Percentiles rank a stretch among this genome's conserved stretches.
These are phyloP conservation scores for Rhypophila decipiens DNA, from an alignment of 495 filamentous ascomycete genomes.

Conservation along the genomic window DNA sequence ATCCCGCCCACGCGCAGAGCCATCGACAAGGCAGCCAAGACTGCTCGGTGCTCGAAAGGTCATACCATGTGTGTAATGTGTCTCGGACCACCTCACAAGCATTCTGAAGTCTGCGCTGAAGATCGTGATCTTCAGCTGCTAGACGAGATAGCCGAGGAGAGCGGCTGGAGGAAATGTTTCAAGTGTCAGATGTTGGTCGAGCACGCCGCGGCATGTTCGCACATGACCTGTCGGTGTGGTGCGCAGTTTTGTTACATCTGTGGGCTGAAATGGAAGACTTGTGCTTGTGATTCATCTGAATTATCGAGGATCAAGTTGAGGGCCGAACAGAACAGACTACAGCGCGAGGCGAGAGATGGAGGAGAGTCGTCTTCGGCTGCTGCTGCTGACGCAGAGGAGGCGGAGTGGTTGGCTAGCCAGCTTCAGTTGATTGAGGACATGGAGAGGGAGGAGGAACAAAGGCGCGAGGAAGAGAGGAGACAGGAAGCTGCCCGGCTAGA, in stretches of 20 bases:
- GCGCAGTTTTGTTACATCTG: constrained; percentile 49
- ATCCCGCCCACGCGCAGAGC: no score
- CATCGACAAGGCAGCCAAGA: constrained; percentile 10
- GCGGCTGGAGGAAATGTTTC: constrained; percentile 38
- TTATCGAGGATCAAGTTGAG: constrained; percentile 14
- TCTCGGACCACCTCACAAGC: constrained; percentile 22
- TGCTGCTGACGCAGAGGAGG: no score
- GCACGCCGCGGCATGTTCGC: constrained; percentile 42
- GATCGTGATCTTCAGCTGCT: constrained; percentile 25
- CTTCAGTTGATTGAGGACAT: constrained; percentile 29
- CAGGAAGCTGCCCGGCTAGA: constrained; percentile 19
- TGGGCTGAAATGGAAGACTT: constrained; percentile 30
- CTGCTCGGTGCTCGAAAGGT: constrained; percentile 26
- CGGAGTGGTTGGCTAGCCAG: constrained; percentile 23
- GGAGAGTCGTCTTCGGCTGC: constrained; percentile 14
- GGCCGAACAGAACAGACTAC: constrained; percentile 1
- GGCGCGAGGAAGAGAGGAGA: constrained; percentile 23
- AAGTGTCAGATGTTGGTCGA: constrained; percentile 38
- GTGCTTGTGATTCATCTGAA: constrained; percentile 26
- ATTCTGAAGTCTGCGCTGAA: constrained; percentile 22
- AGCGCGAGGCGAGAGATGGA: constrained; percentile 13
- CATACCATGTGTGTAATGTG: constrained; percentile 34
- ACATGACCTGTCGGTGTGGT: constrained; percentile 42
- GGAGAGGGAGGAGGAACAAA: constrained; percentile 26
- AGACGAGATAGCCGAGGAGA: constrained; percentile 31